Evolutionary conservation across 441 rosid genomes (phyloP).

Genomic region (Jatropha podagrica): DNA sequence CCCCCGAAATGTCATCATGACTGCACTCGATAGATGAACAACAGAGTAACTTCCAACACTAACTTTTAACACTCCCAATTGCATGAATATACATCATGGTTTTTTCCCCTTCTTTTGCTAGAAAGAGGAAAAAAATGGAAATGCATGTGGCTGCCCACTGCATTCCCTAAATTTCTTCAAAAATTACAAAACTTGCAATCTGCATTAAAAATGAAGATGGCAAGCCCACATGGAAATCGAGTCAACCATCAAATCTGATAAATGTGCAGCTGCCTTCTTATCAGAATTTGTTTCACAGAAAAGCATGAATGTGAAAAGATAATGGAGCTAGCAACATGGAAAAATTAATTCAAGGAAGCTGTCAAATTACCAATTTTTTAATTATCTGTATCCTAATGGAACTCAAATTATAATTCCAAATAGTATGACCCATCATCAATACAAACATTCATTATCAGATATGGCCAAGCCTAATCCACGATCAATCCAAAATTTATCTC

Average conservation of each 20-base stretch:
- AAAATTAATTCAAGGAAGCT: background rate
- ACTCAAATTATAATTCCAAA: background rate
- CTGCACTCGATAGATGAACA: background rate
- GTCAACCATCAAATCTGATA: background rate
- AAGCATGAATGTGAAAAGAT: background rate
- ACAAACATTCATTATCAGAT: background rate
- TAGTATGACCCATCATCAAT: background rate
- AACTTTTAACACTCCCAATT: background rate
- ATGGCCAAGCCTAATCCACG: background rate
- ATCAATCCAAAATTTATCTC: background rate
- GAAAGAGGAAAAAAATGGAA: background rate
- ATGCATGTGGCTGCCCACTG: background rate
- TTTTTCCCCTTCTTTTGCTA: background rate
- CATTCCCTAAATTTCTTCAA: background rate
- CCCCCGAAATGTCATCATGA: background rate
- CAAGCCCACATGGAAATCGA: background rate
- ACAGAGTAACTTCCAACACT: background rate
- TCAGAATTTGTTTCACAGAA: background rate
- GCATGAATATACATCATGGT: background rate
- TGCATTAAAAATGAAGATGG: background rate
- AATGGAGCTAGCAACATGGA: background rate
- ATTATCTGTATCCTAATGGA: background rate
- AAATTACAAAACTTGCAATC: background rate
- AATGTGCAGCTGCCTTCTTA: background rate
- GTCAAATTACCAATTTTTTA: background rate